phyloP scores from a whole-genome alignment of 2,329 filamentous ascomycete species.

The Magnaporthiopsis incrustans region DNA sequence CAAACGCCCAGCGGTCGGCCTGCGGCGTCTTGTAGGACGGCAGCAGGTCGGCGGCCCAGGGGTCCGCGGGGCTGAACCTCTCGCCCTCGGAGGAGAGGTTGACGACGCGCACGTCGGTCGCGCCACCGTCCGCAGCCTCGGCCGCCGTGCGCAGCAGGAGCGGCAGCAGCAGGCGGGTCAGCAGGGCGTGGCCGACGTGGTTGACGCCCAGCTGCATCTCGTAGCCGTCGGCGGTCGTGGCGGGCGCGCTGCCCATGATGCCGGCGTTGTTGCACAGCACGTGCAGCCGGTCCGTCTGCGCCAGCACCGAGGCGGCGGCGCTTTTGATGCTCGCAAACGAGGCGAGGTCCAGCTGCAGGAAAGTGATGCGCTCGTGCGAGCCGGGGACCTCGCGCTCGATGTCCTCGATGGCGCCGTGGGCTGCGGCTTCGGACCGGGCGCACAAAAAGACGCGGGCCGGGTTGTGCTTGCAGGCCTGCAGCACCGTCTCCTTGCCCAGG shows the following conservation, averaged over 20 bases:
- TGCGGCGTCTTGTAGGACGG: slow-evolving; percentile 13
- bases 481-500: slow-evolving; percentile 35
- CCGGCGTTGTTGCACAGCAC: slow-evolving; percentile 39
- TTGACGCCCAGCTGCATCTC: slow-evolving; percentile 40
- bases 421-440: slow-evolving; percentile 28
- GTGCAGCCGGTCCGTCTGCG: slow-evolving; percentile 27
- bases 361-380: slow-evolving; percentile 14
- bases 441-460: slow-evolving; percentile 22
- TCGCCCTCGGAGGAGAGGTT: slow-evolving; percentile 15
- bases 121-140: background rate
- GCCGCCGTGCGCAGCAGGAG: slow-evolving; percentile 16
- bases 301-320: slow-evolving; percentile 29
- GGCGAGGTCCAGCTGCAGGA: slow-evolving; percentile 36
- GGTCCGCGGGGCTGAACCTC: slow-evolving; percentile 10
- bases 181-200: slow-evolving; percentile 36
- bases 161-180: slow-evolving; percentile 27
- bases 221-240: slow-evolving; percentile 33
- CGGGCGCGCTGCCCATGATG: slow-evolving; percentile 28
- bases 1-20: slow-evolving; percentile 9
- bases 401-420: slow-evolving; percentile 27
- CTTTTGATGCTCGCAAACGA: slow-evolving; percentile 33
- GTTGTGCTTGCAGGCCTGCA: slow-evolving; percentile 32
- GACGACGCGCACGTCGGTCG: slow-evolving; percentile 19
- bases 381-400: slow-evolving; percentile 21
- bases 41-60: slow-evolving; percentile 16